Conservation (phyloP, 2,329 filamentous ascomycete species). For the Geosmithia morbida region DNA sequence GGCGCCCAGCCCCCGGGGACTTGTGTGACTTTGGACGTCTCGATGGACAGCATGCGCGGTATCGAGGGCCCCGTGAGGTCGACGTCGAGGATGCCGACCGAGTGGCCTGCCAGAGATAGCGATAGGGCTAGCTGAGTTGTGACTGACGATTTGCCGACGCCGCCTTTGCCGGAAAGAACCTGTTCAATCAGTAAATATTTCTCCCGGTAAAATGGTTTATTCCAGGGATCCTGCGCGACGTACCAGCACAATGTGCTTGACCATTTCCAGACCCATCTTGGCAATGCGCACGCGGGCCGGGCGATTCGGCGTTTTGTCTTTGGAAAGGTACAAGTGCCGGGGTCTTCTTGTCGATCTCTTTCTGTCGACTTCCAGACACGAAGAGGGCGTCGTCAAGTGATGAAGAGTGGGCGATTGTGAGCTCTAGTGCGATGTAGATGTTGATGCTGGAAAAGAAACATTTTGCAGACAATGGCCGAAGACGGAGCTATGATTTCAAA, state of each 20-base stretch:
- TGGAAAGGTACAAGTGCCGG: not conserved
- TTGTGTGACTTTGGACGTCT: constrained; percentile 79
- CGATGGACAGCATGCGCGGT: constrained; percentile 83
- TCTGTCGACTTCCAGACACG: not conserved
- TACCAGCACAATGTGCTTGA: constrained; percentile 69
- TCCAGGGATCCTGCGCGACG: constrained; percentile 7
- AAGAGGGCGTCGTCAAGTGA: not conserved
- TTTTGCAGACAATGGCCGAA: not conserved
- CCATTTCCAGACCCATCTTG: constrained; percentile 29
- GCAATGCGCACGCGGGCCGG: not conserved
- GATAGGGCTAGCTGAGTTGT: constrained; percentile 91
- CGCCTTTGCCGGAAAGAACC: constrained; percentile 91
- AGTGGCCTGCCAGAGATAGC: constrained; percentile 70
- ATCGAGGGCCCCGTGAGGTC: constrained; percentile 95
- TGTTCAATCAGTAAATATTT: constrained; percentile 9
- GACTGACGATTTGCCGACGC: constrained; percentile 95
- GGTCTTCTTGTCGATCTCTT: not conserved
- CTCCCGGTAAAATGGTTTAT: not conserved
- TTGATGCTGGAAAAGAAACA: not conserved
- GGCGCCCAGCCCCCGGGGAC: constrained; percentile 87
- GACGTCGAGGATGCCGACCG: constrained; percentile 89
- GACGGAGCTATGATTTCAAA: not conserved
- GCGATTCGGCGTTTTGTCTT: not conserved
- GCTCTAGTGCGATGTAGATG: not conserved
- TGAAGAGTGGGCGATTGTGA: not conserved